Evolutionary conservation across 495 filamentous ascomycete species (phyloP).

Genomic region (Aspergillus mulundensis): DNA sequence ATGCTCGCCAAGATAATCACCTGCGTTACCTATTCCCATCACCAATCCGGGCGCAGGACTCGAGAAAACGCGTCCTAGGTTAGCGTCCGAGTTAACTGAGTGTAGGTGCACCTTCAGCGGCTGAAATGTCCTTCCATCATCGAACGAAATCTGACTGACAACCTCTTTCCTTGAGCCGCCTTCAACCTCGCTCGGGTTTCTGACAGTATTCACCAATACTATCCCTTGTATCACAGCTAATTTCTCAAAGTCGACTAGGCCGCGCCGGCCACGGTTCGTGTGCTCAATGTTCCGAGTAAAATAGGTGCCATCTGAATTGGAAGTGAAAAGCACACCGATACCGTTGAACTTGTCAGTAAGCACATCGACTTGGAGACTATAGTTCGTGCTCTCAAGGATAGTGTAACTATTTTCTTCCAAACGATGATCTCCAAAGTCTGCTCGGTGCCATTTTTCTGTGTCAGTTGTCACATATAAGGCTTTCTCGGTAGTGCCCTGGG

Average conservation of each 20-base stretch:
- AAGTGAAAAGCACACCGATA: constrained; percentile 85
- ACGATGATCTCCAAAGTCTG: constrained; percentile 77
- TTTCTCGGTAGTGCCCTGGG: constrained; percentile 78
- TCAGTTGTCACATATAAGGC: constrained; percentile 82
- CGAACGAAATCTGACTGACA: constrained; percentile 80
- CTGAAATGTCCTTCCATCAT: constrained; percentile 81
- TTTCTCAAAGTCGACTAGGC: constrained; percentile 90
- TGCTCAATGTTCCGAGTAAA: constrained; percentile 87
- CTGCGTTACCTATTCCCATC: constrained; percentile 90
- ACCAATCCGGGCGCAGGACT: constrained; percentile 88
- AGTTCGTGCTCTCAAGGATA: constrained; percentile 88
- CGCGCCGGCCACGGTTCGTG: constrained; percentile 71
- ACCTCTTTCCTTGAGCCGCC: constrained; percentile 58
- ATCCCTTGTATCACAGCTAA: constrained; percentile 86
- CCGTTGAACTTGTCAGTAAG: constrained; percentile 59
- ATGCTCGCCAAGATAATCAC: constrained; percentile 61
- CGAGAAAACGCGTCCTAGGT: constrained; percentile 84
- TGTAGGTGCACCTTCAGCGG: constrained; percentile 79
- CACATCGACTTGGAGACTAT: constrained; percentile 96
- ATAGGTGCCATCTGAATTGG: constrained; percentile 94
- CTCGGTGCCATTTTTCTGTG: constrained; percentile 81
- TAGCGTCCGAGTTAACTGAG: constrained; percentile 76
- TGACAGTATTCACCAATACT: constrained; percentile 81
- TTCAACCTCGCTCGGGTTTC: constrained; percentile 76
- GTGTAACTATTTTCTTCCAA: constrained; percentile 87